A percentile compares a stretch with the other conserved stretches of the same genome.
Conservation (phyloP, 192 early-diverging fungal genomes). For the Coemansia sp. region DNA sequence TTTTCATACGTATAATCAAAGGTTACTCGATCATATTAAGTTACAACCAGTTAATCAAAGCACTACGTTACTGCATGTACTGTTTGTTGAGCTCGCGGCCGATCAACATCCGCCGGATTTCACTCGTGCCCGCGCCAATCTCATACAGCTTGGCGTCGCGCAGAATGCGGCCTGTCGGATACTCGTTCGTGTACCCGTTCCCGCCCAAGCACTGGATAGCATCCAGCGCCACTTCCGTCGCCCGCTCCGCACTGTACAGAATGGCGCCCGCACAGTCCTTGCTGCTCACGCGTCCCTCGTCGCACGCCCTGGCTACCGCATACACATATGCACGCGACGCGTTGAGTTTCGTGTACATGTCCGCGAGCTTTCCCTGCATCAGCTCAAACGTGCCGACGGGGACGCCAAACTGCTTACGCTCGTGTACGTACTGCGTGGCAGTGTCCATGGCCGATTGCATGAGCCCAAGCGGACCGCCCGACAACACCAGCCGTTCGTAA, state of each 20-base stretch:
- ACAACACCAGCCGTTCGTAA: slow-evolving; percentile 82
- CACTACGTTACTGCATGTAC: slow-evolving; percentile 19
- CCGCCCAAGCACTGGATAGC: slow-evolving; percentile 94
- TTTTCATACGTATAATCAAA: neutral
- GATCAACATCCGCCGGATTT: slow-evolving; percentile 91
- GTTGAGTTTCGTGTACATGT: slow-evolving; percentile 96
- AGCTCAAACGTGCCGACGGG: slow-evolving; percentile 88
- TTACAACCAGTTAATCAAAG: neutral
- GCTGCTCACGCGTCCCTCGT: slow-evolving; percentile 72
- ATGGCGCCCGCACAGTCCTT: slow-evolving; percentile 95
- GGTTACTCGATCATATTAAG: no score
- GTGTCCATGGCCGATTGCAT: slow-evolving; percentile 88
- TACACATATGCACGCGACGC: slow-evolving; percentile 89
- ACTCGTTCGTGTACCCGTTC: slow-evolving; percentile 94
- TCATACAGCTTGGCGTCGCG: slow-evolving; percentile 95
- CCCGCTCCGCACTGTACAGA: slow-evolving; percentile 89
- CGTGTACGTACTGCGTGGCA: slow-evolving; percentile 80
- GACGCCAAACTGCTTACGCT: slow-evolving; percentile 82
- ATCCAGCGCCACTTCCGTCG: slow-evolving; percentile 88
- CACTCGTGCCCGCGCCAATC: slow-evolving; percentile 94
- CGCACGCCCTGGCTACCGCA: slow-evolving; percentile 84
- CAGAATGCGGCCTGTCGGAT: slow-evolving; percentile 79
- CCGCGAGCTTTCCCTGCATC: slow-evolving; percentile 92
- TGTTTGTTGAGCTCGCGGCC: slow-evolving; percentile 76
- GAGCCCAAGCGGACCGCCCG: slow-evolving; percentile 85